These are phyloP conservation scores for Nasturtium officinale DNA, from an alignment of 345 rosid genomes.

Conservation along the genomic window DNA sequence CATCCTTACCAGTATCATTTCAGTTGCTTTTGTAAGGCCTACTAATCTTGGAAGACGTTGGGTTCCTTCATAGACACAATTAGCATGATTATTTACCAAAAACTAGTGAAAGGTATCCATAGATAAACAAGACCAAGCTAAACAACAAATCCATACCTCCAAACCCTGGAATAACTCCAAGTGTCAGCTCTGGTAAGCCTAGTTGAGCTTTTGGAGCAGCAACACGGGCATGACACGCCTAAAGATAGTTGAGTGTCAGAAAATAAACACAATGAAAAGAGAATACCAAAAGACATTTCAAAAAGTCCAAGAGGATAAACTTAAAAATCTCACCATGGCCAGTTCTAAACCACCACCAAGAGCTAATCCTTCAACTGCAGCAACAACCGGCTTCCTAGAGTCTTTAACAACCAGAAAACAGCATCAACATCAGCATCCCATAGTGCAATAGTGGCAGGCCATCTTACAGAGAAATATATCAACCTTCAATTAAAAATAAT, in stretches of 20 bases:
- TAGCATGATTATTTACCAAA: slow-evolving; percentile 1
- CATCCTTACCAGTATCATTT: slow-evolving; percentile 77
- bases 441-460: background rate
- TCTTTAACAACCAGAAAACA: slow-evolving; percentile 47
- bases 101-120: background rate
- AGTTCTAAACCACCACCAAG: slow-evolving; percentile 98
- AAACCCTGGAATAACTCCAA: slow-evolving; percentile 90
- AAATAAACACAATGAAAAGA: slow-evolving; percentile 3
- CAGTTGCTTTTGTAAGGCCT: slow-evolving; percentile 84
- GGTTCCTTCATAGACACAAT: slow-evolving; percentile 63
- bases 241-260: slow-evolving; percentile 12
- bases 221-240: slow-evolving; percentile 95
- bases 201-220: slow-evolving; percentile 79
- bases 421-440: slow-evolving; percentile 17
- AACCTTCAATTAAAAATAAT: background rate
- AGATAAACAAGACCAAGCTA: slow-evolving; percentile 6
- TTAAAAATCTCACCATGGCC: slow-evolving; percentile 65
- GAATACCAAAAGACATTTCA: background rate
- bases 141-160: slow-evolving; percentile 64
- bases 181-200: slow-evolving; percentile 88
- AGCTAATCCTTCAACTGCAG: slow-evolving; percentile 95
- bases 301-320: background rate
- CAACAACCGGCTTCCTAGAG: slow-evolving; percentile 91
- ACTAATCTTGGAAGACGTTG: slow-evolving; percentile 96
- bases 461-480: slow-evolving; percentile 8